Evolutionary conservation across 306 rosid species (phyloP).

Genomic region (Erythrophleum fordii): DNA sequence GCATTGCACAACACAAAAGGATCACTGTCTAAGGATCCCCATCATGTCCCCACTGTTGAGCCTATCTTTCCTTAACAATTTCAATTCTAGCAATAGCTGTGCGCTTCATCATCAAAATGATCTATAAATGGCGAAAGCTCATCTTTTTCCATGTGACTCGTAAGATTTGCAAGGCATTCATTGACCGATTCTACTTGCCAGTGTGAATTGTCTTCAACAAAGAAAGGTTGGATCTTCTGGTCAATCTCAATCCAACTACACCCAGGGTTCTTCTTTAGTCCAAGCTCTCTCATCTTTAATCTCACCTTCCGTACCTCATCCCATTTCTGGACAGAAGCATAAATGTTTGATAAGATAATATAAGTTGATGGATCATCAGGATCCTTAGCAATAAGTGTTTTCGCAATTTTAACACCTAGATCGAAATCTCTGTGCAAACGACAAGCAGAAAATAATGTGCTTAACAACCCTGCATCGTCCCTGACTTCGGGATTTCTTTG

Average conservation of each 20-base stretch:
- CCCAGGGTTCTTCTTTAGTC: constrained; percentile 77
- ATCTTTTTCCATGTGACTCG: constrained; percentile 63
- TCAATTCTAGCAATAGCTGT: constrained; percentile 9
- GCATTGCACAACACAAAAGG: background rate
- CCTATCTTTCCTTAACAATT: background rate
- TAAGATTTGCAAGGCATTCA: constrained; percentile 61
- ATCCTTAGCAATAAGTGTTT: constrained; percentile 56
- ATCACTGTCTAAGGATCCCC: background rate
- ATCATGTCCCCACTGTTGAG: background rate
- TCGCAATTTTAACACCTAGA: constrained; percentile 65
- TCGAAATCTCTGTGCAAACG: constrained; percentile 57
- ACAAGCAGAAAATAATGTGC: constrained; percentile 75
- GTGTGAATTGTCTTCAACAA: constrained; percentile 67
- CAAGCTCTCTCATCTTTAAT: constrained; percentile 70
- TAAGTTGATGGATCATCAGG: constrained; percentile 72
- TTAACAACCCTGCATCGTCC: constrained; percentile 60
- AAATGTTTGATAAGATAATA: constrained; percentile 62
- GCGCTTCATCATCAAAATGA: constrained; percentile 36
- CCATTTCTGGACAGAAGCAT: constrained; percentile 73
- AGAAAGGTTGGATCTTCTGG: constrained; percentile 64
- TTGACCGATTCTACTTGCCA: constrained; percentile 54
- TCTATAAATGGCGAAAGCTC: constrained; percentile 39
- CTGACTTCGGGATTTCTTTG: constrained; percentile 59
- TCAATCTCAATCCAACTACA: constrained; percentile 88
- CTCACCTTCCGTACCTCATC: constrained; percentile 67